Percentiles rank a stretch among this genome's conserved stretches.
phyloP scores from a whole-genome alignment of 2,329 filamentous ascomycete genomes.

The Fusarium continuum region DNA sequence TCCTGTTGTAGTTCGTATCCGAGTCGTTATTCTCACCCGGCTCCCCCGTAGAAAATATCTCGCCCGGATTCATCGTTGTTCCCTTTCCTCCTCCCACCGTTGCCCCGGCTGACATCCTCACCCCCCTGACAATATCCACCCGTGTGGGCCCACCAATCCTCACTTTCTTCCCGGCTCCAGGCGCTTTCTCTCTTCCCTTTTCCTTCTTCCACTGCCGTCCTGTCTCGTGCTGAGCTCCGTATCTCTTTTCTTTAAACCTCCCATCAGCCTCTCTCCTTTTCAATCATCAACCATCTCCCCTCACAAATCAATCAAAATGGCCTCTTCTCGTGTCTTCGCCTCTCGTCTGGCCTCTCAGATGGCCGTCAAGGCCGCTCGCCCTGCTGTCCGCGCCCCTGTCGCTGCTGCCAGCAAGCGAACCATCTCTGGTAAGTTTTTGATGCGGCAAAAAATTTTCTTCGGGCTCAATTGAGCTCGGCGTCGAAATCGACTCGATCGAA shows the following conservation, averaged over 20 bases:
- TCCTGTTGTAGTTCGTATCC: slow-evolving; percentile 4
- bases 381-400: slow-evolving; percentile 72
- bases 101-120: slow-evolving; percentile 50
- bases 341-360: slow-evolving; percentile 80
- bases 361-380: slow-evolving; percentile 81
- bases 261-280: slow-evolving; percentile 45
- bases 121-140: slow-evolving; percentile 45
- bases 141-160: slow-evolving; percentile 51
- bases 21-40: slow-evolving; percentile 32
- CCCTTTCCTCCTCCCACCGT: slow-evolving; percentile 44
- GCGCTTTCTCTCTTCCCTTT: slow-evolving; percentile 54
- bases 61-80: slow-evolving; percentile 43
- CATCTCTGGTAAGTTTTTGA: slow-evolving; percentile 71
- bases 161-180: slow-evolving; percentile 49
- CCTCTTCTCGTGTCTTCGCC: slow-evolving; percentile 79
- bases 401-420: slow-evolving; percentile 77
- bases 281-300: slow-evolving; percentile 47
- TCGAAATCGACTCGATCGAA: slow-evolving; percentile 46
- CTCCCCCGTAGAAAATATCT: slow-evolving; percentile 45
- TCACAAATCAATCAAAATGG: slow-evolving; percentile 74
- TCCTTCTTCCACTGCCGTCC: slow-evolving; percentile 51
- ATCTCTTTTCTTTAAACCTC: slow-evolving; percentile 49
- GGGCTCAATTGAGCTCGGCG: slow-evolving; percentile 42
- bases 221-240: slow-evolving; percentile 48
- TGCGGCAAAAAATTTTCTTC: slow-evolving; percentile 48